Conservation (phyloP, 306 rosid genomes). For the Adenanthera pavonina region DNA sequence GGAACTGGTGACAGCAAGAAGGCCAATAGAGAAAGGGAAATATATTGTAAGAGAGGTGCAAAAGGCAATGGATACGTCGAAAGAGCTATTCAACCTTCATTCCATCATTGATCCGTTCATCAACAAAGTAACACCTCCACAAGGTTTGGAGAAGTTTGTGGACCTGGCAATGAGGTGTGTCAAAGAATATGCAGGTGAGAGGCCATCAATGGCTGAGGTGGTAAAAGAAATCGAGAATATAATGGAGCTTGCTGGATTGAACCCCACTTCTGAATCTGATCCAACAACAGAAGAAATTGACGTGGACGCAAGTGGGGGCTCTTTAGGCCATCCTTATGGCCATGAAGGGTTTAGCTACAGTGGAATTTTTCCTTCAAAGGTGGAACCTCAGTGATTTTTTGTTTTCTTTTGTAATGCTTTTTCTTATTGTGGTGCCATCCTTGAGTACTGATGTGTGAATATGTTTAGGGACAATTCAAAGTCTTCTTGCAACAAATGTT, state of each 20-base stretch:
- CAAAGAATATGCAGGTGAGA: constrained; percentile 55
- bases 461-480: not conserved
- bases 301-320: constrained; percentile 32
- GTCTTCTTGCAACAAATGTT: not conserved
- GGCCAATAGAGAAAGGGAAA: constrained; percentile 72
- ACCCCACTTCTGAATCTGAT: constrained; percentile 56
- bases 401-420: constrained; percentile 10
- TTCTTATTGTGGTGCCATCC: constrained; percentile 24
- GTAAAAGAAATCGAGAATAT: constrained; percentile 75
- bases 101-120: constrained; percentile 59
- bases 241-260: constrained; percentile 57
- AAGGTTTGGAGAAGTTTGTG: constrained; percentile 63
- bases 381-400: constrained; percentile 50
- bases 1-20: constrained; percentile 71
- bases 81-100: constrained; percentile 57
- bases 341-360: constrained; percentile 50
- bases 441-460: constrained; percentile 33
- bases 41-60: constrained; percentile 71
- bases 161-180: constrained; percentile 70
- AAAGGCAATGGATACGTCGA: constrained; percentile 56
- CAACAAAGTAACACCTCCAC: constrained; percentile 43
- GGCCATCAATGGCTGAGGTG: constrained; percentile 79
- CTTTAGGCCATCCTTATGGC: constrained; percentile 45
- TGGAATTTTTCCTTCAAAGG: constrained; percentile 51
- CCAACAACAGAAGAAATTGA: constrained; percentile 55